These are phyloP conservation scores for Bothriochloa decipiens DNA, from an alignment of 176 grass and related monocot species.

Conservation along the genomic window DNA sequence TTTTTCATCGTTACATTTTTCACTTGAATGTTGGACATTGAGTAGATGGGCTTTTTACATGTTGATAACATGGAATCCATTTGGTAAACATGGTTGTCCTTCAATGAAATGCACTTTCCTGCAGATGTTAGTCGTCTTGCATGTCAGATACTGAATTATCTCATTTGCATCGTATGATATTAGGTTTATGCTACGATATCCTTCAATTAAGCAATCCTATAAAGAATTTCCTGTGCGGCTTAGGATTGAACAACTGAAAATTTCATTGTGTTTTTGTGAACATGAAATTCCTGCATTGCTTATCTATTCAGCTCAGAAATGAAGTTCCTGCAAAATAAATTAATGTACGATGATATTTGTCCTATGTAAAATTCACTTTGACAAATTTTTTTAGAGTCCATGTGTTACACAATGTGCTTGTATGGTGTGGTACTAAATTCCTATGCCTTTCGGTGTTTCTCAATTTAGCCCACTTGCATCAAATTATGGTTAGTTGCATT, in stretches of 20 bases:
- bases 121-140: background rate
- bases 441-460: background rate
- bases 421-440: background rate
- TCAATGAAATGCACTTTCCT: slow-evolving; percentile 9
- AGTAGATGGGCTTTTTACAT: background rate
- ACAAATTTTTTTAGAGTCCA: background rate
- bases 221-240: background rate
- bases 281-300: background rate
- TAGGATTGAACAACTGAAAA: background rate
- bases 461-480: background rate
- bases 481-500: background rate
- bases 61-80: background rate
- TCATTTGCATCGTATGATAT: background rate
- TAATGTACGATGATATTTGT: background rate
- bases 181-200: background rate
- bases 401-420: background rate
- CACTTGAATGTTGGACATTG: background rate
- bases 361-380: background rate
- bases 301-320: background rate
- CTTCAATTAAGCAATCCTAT: background rate
- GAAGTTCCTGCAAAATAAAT: background rate
- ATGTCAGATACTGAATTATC: background rate
- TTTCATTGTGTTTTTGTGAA: background rate
- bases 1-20: background rate
- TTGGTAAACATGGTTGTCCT: background rate